These are phyloP conservation scores for Acephala macrosclerotiorum DNA, from an alignment of 2,329 filamentous ascomycete genomes.

Conservation along the genomic window DNA sequence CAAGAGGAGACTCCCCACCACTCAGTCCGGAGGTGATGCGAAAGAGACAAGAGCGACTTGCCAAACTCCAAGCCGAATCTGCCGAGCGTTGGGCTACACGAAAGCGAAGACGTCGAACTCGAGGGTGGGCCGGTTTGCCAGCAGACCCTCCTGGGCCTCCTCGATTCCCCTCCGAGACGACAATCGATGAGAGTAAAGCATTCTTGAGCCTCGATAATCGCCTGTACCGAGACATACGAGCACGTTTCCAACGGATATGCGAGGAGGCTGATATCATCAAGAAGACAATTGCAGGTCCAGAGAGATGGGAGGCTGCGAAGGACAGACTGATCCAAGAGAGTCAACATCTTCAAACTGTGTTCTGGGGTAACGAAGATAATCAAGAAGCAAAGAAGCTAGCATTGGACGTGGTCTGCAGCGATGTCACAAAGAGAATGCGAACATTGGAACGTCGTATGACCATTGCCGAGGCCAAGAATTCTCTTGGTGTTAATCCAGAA, in stretches of 20 bases:
- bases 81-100: slow-evolving; percentile 67
- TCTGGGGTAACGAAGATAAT: slow-evolving; percentile 65
- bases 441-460: slow-evolving; percentile 70
- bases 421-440: slow-evolving; percentile 83
- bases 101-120: slow-evolving; percentile 73
- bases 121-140: slow-evolving; percentile 72
- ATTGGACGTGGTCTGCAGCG: slow-evolving; percentile 80
- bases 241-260: slow-evolving; percentile 75
- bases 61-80: slow-evolving; percentile 63
- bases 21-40: slow-evolving; percentile 55
- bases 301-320: slow-evolving; percentile 77
- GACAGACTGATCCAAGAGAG: slow-evolving; percentile 70
- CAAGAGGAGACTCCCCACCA: slow-evolving; percentile 42
- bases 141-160: slow-evolving; percentile 73
- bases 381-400: slow-evolving; percentile 71
- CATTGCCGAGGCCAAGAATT: slow-evolving; percentile 77
- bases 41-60: slow-evolving; percentile 61
- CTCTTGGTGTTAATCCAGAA: slow-evolving; percentile 72
- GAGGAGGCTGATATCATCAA: slow-evolving; percentile 71
- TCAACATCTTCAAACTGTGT: slow-evolving; percentile 66
- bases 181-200: slow-evolving; percentile 78
- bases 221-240: slow-evolving; percentile 69
- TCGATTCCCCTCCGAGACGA: slow-evolving; percentile 83
- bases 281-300: slow-evolving; percentile 77
- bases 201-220: slow-evolving; percentile 70